A percentile compares a stretch with the other conserved stretches of the same genome.
Evolutionary conservation across 176 grass and related monocot genomes (phyloP).

Genomic region (Poa pratensis): DNA sequence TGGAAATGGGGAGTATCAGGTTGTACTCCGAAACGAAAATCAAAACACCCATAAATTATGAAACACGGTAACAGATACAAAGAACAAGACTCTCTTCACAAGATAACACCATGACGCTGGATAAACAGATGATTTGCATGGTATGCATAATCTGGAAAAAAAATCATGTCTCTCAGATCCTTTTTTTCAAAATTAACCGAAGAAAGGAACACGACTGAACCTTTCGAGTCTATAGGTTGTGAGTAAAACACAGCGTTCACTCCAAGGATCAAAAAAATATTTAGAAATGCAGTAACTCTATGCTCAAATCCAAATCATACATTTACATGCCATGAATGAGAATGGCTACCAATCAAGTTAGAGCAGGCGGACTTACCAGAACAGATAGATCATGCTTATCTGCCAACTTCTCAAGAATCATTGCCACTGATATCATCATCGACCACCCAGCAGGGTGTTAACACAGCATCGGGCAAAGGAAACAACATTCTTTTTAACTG

Average conservation of each 20-base stretch:
- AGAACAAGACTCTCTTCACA: no score
- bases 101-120: no score
- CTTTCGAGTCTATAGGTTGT: no score
- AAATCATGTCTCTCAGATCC: no score
- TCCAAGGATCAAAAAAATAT: slow-evolving; percentile 1
- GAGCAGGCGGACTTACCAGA: slow-evolving; percentile 49
- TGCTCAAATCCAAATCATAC: background rate
- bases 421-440: slow-evolving; percentile 65
- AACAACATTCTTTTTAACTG: background rate
- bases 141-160: no score
- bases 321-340: slow-evolving; percentile 1
- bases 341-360: slow-evolving; percentile 1
- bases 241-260: background rate
- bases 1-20: no score
- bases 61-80: no score
- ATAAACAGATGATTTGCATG: no score
- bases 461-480: background rate
- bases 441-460: slow-evolving; percentile 55
- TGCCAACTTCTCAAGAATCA: slow-evolving; percentile 71
- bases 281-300: background rate
- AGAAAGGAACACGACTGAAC: no score
- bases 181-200: no score
- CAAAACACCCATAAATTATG: no score
- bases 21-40: no score
- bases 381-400: slow-evolving; percentile 69